Conservation (phyloP, 805 yeast species). For the Danielia oregonensis region DNA sequence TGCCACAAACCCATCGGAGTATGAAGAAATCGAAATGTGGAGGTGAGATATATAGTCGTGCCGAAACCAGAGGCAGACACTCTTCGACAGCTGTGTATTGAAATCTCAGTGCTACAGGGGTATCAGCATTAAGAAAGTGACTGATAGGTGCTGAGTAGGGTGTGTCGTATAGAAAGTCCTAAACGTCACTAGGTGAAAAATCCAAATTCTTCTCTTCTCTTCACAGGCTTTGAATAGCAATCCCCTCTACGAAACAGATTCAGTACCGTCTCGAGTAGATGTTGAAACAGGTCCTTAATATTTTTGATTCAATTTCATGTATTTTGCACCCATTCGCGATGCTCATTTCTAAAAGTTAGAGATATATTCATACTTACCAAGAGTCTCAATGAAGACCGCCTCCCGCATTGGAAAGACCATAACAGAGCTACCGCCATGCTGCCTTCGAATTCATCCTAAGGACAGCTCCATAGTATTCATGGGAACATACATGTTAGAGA, state of each 20-base stretch:
- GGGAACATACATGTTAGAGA: constrained; percentile 78
- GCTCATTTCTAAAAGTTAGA: not conserved
- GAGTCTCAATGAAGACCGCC: constrained; percentile 1
- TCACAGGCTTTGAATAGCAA: no score
- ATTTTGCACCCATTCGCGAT: not conserved
- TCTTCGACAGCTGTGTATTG: no score
- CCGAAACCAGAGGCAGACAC: constrained; percentile 1
- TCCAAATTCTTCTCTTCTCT: no score
- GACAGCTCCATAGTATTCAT: constrained; percentile 49
- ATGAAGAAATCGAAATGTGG: not conserved
- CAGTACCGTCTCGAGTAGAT: no score
- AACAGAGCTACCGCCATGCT: constrained; percentile 79
- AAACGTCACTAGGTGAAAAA: no score
- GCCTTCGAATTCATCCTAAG: constrained; percentile 55
- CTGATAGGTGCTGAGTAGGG: not conserved
- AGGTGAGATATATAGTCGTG: constrained; percentile 6
- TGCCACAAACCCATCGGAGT: constrained; percentile 27
- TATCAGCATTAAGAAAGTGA: no score
- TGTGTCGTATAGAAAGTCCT: no score
- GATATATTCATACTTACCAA: not conserved
- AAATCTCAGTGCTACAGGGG: no score
- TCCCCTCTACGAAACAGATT: no score
- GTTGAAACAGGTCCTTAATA: no score
- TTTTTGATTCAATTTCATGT: not conserved
- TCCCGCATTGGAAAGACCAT: constrained; percentile 16